Conservation (phyloP, 768 basidiomycete genomes). For the Candolleomyces efflorescens region DNA sequence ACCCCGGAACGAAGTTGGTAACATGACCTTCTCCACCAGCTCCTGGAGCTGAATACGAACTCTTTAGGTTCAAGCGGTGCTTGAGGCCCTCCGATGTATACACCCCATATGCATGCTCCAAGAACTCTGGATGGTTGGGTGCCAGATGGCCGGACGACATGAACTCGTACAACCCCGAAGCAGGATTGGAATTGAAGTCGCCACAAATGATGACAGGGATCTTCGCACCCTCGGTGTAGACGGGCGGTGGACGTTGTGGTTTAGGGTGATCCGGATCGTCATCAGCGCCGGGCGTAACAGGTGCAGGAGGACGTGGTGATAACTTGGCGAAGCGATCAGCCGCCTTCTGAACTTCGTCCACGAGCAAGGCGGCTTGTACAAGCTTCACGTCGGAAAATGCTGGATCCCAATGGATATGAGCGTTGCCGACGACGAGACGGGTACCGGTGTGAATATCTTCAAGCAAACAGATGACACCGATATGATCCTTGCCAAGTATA, state of each 20-base stretch:
- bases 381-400: conserved; percentile 94
- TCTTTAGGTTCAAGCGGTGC: conserved; percentile 80
- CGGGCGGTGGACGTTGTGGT: conserved; percentile 52
- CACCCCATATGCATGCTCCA: conserved; percentile 84
- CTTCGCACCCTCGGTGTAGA: conserved; percentile 79
- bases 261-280: neutral
- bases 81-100: conserved; percentile 88
- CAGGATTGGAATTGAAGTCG: conserved; percentile 92
- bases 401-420: conserved; percentile 93
- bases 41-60: conserved; percentile 62
- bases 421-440: conserved; percentile 84
- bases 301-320: conserved; percentile 51
- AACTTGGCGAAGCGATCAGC: conserved; percentile 80
- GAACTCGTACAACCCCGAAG: conserved; percentile 90
- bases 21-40: conserved; percentile 46
- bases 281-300: conserved; percentile 14
- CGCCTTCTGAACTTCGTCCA: conserved; percentile 92
- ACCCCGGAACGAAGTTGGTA: conserved; percentile 90
- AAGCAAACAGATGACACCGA: conserved; percentile 81
- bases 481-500: conserved; percentile 90
- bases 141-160: conserved; percentile 66
- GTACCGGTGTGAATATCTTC: conserved; percentile 87
- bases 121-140: conserved; percentile 84
- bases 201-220: conserved; percentile 90
- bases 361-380: conserved; percentile 87